Evolutionary conservation across 129 eudicot species (phyloP).

Genomic region (Chrysanthemum seticuspe): DNA sequence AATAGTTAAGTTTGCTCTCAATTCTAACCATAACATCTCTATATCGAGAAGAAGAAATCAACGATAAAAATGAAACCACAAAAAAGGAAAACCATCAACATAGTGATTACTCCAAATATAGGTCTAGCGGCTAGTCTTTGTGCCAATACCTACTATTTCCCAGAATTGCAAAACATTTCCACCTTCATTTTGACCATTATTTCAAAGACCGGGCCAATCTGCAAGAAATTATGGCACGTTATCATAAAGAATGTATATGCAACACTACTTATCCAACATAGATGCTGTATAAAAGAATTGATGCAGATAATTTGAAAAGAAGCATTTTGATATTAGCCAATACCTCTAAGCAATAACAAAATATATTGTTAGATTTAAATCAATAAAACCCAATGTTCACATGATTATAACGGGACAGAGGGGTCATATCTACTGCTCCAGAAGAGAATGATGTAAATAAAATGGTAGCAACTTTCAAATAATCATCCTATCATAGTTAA

Average conservation of each 20-base stretch:
- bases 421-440: neutral
- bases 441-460: neutral
- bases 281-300: too few species aligned
- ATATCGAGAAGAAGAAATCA: constrained; percentile 8
- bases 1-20: constrained; percentile 32
- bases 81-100: constrained; percentile 11
- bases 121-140: too few species aligned
- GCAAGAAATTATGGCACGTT: too few species aligned
- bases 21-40: constrained; percentile 31
- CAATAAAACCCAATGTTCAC: neutral
- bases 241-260: too few species aligned
- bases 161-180: too few species aligned
- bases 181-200: too few species aligned
- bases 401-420: neutral
- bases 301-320: neutral
- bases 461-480: neutral
- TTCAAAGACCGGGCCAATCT: too few species aligned
- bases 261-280: too few species aligned
- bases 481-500: too few species aligned
- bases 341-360: neutral
- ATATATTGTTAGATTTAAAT: neutral
- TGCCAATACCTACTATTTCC: too few species aligned
- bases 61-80: neutral
- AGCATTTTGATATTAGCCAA: neutral
- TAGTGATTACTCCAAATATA: neutral